A percentile compares a stretch with the other conserved stretches of the same genome.
These are phyloP conservation scores for Eimeria acervulina DNA, from an alignment of 169 alveolate genomes.

Conservation along the genomic window DNA sequence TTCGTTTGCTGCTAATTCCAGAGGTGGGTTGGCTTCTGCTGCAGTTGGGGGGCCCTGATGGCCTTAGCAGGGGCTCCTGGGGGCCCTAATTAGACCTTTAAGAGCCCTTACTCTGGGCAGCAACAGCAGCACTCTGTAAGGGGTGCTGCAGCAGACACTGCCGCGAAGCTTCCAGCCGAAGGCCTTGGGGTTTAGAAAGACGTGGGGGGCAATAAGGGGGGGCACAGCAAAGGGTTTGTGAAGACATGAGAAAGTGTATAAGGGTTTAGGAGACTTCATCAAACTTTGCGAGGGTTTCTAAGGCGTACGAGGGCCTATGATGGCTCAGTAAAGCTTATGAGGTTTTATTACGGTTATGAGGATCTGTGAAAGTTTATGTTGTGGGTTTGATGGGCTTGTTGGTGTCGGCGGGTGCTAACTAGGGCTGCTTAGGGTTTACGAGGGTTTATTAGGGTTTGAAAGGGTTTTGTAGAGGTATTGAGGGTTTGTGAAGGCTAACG, in stretches of 20 bases:
- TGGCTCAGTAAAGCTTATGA: no score
- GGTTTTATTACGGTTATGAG: no score
- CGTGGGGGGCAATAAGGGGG: no score
- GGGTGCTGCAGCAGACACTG: background rate
- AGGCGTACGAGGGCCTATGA: no score
- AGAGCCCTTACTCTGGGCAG: background rate
- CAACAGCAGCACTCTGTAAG: background rate
- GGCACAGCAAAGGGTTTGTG: no score
- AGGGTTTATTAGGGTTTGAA: constrained; percentile 4
- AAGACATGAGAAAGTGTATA: no score
- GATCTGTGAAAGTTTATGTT: no score
- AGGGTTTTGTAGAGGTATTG: background rate
- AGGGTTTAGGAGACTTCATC: no score
- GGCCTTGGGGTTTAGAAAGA: constrained; percentile 22
- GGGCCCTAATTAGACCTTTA: background rate
- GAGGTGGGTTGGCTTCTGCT: constrained; percentile 12
- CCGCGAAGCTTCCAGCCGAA: background rate
- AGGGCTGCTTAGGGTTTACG: constrained; percentile 44
- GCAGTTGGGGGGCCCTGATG: background rate
- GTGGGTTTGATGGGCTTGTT: no score
- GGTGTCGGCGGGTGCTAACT: no score
- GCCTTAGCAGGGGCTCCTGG: constrained; percentile 13
- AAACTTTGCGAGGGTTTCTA: no score
- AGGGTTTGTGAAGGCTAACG: no score
- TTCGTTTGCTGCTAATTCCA: background rate